Percentiles rank a stretch among this genome's conserved stretches.
These are phyloP conservation scores for Aspergillus terreus DNA, from an alignment of 2,329 filamentous ascomycete genomes.

Conservation along the genomic window DNA sequence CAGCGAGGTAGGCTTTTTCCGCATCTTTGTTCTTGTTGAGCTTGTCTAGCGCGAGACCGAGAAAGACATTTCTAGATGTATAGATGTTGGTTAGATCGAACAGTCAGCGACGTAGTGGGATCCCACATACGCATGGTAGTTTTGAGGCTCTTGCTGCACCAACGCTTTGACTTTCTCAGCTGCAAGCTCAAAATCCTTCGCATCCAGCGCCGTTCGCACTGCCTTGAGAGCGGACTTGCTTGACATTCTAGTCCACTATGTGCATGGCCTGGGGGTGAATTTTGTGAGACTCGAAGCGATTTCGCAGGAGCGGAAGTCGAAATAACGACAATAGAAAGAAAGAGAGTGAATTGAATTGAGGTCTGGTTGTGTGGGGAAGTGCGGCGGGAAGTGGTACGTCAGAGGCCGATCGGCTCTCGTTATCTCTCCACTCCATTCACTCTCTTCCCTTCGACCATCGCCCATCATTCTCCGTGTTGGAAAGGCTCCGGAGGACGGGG, in stretches of 20 bases:
- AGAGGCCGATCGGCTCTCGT: slow-evolving; percentile 16
- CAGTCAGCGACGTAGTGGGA: not conserved
- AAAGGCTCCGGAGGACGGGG: no score
- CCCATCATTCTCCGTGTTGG: no score
- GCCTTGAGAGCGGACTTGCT: slow-evolving; percentile 74
- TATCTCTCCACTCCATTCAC: not conserved
- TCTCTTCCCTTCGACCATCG: not conserved
- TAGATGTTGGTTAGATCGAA: slow-evolving; percentile 7
- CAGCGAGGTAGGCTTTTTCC: slow-evolving; percentile 70
- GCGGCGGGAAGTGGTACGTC: slow-evolving; percentile 21
- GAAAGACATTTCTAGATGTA: slow-evolving; percentile 67
- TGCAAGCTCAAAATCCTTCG: slow-evolving; percentile 74
- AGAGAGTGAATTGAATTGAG: not conserved
- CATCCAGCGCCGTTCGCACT: slow-evolving; percentile 72
- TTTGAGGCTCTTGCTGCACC: slow-evolving; percentile 68
- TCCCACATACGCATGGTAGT: slow-evolving; percentile 69
- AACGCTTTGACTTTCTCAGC: slow-evolving; percentile 65
- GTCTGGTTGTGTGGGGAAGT: slow-evolving; percentile 15
- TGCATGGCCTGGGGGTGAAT: slow-evolving; percentile 13
- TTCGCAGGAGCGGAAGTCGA: not conserved
- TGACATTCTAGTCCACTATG: slow-evolving; percentile 31
- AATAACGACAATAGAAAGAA: not conserved
- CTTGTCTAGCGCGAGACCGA: slow-evolving; percentile 81
- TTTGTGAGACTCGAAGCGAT: not conserved
- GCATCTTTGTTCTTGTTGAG: slow-evolving; percentile 67